Conservation (phyloP, 768 basidiomycete species). For the Baorangia bicolor region DNA sequence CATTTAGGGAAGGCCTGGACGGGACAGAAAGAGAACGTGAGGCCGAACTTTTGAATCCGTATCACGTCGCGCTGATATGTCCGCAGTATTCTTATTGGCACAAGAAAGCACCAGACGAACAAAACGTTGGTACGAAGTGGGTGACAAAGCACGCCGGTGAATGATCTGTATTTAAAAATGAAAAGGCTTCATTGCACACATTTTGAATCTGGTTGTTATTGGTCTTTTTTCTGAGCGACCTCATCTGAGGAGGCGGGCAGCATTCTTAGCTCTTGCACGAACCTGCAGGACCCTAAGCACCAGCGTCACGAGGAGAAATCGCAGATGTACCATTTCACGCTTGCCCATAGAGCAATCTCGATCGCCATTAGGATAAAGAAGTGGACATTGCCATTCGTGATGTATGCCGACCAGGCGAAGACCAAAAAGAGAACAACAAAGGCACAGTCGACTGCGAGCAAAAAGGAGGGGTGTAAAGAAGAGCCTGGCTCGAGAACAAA, state of each 20-base stretch:
- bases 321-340: constrained; percentile 69
- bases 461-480: constrained; percentile 68
- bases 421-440: constrained; percentile 59
- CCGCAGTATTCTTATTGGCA: constrained; percentile 77
- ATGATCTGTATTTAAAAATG: not conserved
- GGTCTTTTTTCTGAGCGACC: constrained; percentile 24
- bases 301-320: not conserved
- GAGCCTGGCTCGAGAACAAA: constrained; percentile 73
- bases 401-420: constrained; percentile 53
- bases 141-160: constrained; percentile 53
- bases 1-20: constrained; percentile 89
- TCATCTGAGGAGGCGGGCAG: constrained; percentile 24
- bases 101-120: constrained; percentile 78
- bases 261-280: constrained; percentile 60
- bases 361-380: constrained; percentile 65
- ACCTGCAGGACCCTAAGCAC: constrained; percentile 43
- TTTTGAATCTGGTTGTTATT: constrained; percentile 11
- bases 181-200: not conserved
- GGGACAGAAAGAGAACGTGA: constrained; percentile 89
- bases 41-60: constrained; percentile 27
- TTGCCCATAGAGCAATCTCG: constrained; percentile 70
- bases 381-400: constrained; percentile 67
- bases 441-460: constrained; percentile 59
- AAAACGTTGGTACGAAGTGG: constrained; percentile 84
- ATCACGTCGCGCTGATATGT: constrained; percentile 5